These are phyloP conservation scores for Coniochaeta sp. DNA, from an alignment of 2,329 filamentous ascomycete genomes.

Conservation along the genomic window DNA sequence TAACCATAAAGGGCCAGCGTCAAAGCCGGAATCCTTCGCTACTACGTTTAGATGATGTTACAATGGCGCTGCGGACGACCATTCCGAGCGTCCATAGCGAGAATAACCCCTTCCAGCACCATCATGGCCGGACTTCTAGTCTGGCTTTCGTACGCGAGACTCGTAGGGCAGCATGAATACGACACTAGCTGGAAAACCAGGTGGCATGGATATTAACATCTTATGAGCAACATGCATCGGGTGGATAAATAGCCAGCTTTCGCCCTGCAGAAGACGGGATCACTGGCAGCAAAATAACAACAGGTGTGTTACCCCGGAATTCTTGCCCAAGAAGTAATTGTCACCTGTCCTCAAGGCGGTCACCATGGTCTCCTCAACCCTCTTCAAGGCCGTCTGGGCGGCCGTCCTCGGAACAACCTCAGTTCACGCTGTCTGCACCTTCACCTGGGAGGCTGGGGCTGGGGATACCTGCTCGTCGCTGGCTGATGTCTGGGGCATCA, in stretches of 20 bases:
- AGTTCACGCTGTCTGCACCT: background rate
- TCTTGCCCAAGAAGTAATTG: background rate
- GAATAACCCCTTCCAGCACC: background rate
- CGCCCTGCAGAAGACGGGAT: background rate
- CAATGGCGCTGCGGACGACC: background rate
- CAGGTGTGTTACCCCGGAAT: background rate
- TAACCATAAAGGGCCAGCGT: background rate
- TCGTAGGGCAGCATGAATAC: background rate
- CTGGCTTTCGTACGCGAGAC: background rate
- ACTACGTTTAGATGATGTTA: background rate
- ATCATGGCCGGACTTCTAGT: background rate
- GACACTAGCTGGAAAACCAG: background rate
- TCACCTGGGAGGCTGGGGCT: background rate
- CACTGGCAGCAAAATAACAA: background rate
- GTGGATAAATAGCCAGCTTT: background rate
- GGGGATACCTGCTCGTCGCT: background rate
- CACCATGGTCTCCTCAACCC: background rate
- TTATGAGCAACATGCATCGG: background rate
- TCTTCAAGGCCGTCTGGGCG: background rate
- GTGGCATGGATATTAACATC: background rate
- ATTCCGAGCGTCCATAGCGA: background rate
- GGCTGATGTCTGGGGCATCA: background rate
- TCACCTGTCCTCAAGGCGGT: background rate
- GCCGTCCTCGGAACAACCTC: background rate
- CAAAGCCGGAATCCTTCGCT: background rate